Conservation (phyloP, 1,139 yeast genomes). For the Starmera stellimalicola region DNA sequence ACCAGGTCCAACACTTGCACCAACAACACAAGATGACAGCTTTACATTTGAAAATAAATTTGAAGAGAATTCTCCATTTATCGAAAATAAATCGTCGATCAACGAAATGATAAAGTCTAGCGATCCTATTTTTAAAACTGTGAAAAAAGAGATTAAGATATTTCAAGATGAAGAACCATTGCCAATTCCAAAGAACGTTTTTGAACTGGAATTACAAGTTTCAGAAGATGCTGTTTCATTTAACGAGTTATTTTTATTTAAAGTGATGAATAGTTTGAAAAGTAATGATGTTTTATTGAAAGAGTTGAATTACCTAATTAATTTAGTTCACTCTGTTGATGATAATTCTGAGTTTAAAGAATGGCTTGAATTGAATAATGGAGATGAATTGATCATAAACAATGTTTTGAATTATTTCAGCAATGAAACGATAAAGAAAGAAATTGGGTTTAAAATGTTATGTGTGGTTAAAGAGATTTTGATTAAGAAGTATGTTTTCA, state of each 20-base stretch:
- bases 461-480: conserved; percentile 15
- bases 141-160: conserved; percentile 12
- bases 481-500: conserved; percentile 11
- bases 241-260: too few species aligned
- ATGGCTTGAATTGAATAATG: conserved; percentile 12
- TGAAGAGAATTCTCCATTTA: neutral
- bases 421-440: conserved; percentile 12
- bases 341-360: neutral
- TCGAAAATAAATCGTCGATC: conserved; percentile 5
- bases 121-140: conserved; percentile 15
- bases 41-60: neutral
- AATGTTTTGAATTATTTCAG: conserved; percentile 13
- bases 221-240: too few species aligned
- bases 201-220: neutral
- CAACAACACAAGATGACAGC: conserved; percentile 1
- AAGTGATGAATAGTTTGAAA: too few species aligned
- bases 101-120: conserved; percentile 17
- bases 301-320: neutral
- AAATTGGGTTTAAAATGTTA: conserved; percentile 17
- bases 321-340: neutral
- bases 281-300: too few species aligned
- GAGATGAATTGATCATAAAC: conserved; percentile 8
- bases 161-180: conserved; percentile 12
- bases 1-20: too few species aligned
- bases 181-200: neutral